phyloP scores from a whole-genome alignment of 495 filamentous ascomycete species.

The Aspergillus ostianus region DNA sequence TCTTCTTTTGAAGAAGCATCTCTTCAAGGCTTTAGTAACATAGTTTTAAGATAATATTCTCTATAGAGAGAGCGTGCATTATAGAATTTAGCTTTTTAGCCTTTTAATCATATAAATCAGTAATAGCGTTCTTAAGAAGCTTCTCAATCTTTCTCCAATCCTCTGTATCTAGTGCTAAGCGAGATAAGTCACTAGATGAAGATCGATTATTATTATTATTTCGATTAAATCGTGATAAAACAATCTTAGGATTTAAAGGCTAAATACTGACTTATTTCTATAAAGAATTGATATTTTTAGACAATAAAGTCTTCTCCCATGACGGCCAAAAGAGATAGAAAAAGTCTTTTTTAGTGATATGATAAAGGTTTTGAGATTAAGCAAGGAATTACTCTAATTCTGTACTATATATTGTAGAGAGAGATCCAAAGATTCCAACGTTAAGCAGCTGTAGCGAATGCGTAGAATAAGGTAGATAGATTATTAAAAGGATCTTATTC shows the following conservation, averaged over 20 bases:
- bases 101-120: conserved; percentile 5
- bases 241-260: conserved; percentile 1
- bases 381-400: conserved; percentile 2
- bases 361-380: neutral
- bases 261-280: neutral
- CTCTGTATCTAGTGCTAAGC: conserved; percentile 3
- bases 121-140: neutral
- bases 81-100: conserved; percentile 2
- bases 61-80: conserved; percentile 1
- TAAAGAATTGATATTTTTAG: conserved; percentile 2
- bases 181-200: conserved; percentile 1
- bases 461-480: conserved; percentile 10
- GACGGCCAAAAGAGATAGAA: neutral
- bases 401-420: neutral
- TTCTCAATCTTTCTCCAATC: conserved; percentile 9
- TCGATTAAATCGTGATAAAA: conserved; percentile 5
- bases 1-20: conserved; percentile 8
- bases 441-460: conserved; percentile 12
- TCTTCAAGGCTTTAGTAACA: conserved; percentile 1
- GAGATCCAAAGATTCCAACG: conserved; percentile 3
- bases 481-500: conserved; percentile 12
- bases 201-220: neutral
- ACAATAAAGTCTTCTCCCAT: neutral
- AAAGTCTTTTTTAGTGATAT: conserved; percentile 5
- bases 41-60: conserved; percentile 2